Evolutionary conservation across 352 stramenopile genomes (phyloP), one percentile per base, ranked within the genome.

Genomic region (Globisporangium uncinulatum): DNA sequence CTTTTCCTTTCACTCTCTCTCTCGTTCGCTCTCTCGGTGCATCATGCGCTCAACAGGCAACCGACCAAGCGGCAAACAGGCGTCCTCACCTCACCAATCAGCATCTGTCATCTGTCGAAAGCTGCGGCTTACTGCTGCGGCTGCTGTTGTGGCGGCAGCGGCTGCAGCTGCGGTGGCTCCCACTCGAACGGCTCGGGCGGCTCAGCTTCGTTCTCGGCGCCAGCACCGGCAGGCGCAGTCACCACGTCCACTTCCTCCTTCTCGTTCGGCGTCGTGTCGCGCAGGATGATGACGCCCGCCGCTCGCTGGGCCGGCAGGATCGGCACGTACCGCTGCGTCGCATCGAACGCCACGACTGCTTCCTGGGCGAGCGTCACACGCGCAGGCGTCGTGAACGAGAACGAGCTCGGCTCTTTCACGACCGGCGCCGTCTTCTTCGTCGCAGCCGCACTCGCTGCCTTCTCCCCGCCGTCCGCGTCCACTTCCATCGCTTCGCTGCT

Each of bases 161-260:
- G n/a, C 42, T 17, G 7, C 42, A 29, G 21, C 46, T 37, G 76
- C 43, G 81, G 80, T 13, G 87, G 89, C 39, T 87, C 90, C 95
- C 95, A 99, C 76, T 98, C 94, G 71, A 99, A 99, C 48, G 97
- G 94, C 74, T 98, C 89, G 51, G 96, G 95, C 36, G 94, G 83
- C 53, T 97, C 84, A 44, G 93, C 92, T 63, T 99, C 96, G 48
- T 98, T 95, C 69, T 98, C 95, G 9, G 87, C 87, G 43, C 94
- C 91, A 41, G 74, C 74, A 13, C 85, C 76, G 8, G 94, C 86
- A 36, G 94, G 90, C 46, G 90, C 92, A 66, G 98, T 95, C 7
- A 98, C 77, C 45, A 83, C 87, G 34, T 98, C 81, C 51, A 99
- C 93, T 56, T 98, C 93, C 61, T 98, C 95, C 31, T 74, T 71